Evolutionary conservation across 169 alveolate genomes (phyloP).

Genomic region (Eimeria necatrix): DNA sequence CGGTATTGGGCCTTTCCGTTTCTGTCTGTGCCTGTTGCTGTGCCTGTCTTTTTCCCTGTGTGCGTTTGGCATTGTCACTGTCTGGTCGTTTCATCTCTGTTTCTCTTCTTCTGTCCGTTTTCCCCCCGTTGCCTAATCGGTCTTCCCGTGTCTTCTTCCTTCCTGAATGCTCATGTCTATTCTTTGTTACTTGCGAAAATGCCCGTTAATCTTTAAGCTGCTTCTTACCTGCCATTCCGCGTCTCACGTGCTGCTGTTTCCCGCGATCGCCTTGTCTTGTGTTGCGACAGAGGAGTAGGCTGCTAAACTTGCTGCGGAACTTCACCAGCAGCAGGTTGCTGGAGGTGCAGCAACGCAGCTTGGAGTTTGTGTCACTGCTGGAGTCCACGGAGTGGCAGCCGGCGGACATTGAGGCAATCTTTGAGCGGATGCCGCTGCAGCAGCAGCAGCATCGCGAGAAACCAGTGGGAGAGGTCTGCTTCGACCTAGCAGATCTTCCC

Average conservation of each 20-base stretch:
- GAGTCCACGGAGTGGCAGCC: slow-evolving; percentile 55
- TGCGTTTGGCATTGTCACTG: background rate
- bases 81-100: too few relatives aligned
- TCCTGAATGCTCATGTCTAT: background rate
- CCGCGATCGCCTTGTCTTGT: background rate
- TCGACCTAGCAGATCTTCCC: slow-evolving; percentile 70
- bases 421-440: slow-evolving; percentile 70
- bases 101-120: too few relatives aligned
- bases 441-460: slow-evolving; percentile 19
- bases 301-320: slow-evolving; percentile 2
- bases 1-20: background rate
- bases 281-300: slow-evolving; percentile 34
- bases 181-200: too few relatives aligned
- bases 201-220: background rate
- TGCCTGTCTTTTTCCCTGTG: background rate
- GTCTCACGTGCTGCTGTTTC: background rate
- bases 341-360: slow-evolving; percentile 68
- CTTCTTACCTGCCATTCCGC: background rate
- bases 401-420: slow-evolving; percentile 22
- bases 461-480: slow-evolving; percentile 59
- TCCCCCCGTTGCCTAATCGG: too few relatives aligned
- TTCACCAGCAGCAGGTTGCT: background rate
- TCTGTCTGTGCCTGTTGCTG: background rate
- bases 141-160: background rate
- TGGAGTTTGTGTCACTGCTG: slow-evolving; percentile 51